Percentiles rank a stretch among this genome's conserved stretches.
Evolutionary conservation across 305 asterid genomes (phyloP).

Genomic region (Fraxinus nigra): DNA sequence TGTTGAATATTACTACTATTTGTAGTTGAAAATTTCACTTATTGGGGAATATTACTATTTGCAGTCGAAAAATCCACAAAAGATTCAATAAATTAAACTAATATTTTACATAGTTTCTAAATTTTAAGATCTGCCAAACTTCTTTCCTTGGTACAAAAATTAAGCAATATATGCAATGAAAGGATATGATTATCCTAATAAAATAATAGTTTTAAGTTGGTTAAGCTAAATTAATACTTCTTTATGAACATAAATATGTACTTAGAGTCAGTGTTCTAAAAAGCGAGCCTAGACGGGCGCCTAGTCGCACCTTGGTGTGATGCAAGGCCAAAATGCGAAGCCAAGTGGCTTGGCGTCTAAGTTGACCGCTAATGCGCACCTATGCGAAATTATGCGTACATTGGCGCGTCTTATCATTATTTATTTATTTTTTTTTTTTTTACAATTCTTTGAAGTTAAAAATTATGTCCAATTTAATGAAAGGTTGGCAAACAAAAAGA

Average conservation of each 20-base stretch:
- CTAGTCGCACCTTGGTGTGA: no score
- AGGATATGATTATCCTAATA: background rate
- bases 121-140: background rate
- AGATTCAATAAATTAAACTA: background rate
- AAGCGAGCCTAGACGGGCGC: no score
- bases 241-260: background rate
- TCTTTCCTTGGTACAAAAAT: background rate
- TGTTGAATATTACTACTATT: background rate
- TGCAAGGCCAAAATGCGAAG: no score
- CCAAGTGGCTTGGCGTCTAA: no score
- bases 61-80: background rate
- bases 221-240: background rate
- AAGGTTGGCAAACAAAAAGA: no score
- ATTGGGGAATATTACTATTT: background rate
- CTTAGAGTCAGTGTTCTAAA: no score
- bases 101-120: background rate
- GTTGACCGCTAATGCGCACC: no score
- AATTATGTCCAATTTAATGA: no score
- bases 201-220: background rate
- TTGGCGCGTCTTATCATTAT: no score
- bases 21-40: background rate
- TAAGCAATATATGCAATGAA: background rate
- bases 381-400: no score
- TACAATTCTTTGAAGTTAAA: no score
- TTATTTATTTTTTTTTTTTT: no score